Evolutionary conservation across 305 asterid species (phyloP).

Genomic region (Solanum chacoense): DNA sequence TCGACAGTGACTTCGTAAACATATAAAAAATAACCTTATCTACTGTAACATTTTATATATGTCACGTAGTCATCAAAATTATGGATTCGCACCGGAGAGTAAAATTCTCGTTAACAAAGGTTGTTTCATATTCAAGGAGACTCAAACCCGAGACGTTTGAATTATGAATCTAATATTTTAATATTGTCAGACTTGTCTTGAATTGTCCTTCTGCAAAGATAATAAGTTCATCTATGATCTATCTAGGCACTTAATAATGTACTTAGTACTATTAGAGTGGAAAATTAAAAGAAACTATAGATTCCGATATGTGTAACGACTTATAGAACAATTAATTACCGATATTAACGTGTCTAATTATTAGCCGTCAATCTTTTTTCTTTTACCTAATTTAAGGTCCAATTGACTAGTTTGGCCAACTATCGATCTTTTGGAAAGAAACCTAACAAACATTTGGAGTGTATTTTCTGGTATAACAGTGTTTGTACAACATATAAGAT

Average conservation of each 20-base stretch:
- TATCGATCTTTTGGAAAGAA: neutral
- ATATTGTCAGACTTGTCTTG: neutral
- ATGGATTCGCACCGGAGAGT: rapidly evolving
- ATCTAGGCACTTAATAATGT: neutral
- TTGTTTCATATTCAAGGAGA: rapidly evolving
- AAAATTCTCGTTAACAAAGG: rapidly evolving
- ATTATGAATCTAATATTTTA: neutral
- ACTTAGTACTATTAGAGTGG: neutral
- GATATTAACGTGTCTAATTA: neutral
- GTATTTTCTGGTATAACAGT: neutral
- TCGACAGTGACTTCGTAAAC: neutral
- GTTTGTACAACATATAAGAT: neutral
- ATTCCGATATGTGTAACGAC: neutral
- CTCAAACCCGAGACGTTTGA: rapidly evolving
- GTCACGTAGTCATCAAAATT: neutral
- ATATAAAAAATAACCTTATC: neutral
- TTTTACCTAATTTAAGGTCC: neutral
- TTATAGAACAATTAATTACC: neutral
- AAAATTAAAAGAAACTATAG: neutral
- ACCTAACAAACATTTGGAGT: neutral
- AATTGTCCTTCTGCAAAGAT: neutral
- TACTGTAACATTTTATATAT: neutral
- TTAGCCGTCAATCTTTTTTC: neutral
- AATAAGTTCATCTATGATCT: neutral
- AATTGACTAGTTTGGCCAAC: neutral